These are phyloP conservation scores for Trichoderma virens DNA, from an alignment of 495 filamentous ascomycete species.

Conservation along the genomic window DNA sequence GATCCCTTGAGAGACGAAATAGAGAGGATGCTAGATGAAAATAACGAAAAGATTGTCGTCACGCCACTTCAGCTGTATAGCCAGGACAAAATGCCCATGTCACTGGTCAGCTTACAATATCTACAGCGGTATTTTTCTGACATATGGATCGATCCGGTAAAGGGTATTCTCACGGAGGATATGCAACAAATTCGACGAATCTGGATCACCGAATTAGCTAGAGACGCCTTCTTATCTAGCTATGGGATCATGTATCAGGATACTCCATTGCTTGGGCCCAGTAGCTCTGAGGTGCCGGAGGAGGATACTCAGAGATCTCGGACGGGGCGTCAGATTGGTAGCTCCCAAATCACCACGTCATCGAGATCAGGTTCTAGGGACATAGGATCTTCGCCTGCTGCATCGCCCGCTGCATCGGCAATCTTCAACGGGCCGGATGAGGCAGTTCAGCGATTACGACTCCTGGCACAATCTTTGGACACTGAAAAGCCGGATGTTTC, in stretches of 20 bases:
- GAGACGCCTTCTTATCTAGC: slow-evolving; percentile 5
- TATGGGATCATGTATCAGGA: slow-evolving; percentile 8
- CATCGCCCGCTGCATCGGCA: background rate
- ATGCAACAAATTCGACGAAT: background rate
- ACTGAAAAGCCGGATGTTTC: background rate
- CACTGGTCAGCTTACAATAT: background rate
- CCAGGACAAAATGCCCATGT: background rate
- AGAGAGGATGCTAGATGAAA: background rate
- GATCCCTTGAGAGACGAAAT: background rate
- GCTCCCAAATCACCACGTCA: background rate
- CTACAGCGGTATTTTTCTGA: background rate
- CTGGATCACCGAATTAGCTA: slow-evolving; percentile 1
- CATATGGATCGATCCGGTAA: background rate
- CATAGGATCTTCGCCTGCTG: background rate
- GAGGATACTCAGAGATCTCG: background rate
- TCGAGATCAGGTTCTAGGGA: background rate
- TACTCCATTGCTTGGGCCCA: background rate
- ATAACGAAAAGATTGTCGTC: background rate
- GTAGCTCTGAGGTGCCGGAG: background rate
- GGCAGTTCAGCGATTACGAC: slow-evolving; percentile 3
- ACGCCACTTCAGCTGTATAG: background rate
- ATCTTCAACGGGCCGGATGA: background rate
- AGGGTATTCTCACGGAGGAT: background rate
- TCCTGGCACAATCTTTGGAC: background rate
- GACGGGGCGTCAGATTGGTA: background rate